Evolutionary conservation across 78 protist species (phyloP).

Genomic region (Pelomyxa schiedti): DNA sequence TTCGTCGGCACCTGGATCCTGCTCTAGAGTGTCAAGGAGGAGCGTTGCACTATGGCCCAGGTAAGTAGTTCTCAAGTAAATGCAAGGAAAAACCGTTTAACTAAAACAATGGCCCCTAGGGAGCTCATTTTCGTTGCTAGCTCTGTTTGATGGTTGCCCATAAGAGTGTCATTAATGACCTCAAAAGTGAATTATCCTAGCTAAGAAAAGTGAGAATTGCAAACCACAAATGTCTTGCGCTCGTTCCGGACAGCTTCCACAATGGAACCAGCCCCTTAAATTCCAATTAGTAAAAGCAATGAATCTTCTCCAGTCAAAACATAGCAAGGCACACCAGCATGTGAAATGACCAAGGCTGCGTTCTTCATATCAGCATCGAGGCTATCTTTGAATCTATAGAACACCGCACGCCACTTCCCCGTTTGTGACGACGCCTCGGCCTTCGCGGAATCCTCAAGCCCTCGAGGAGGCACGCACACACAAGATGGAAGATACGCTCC

Average conservation of each 20-base stretch:
- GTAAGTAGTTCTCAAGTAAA: too few relatives aligned
- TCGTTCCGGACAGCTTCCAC: background rate
- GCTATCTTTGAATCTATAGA: background rate
- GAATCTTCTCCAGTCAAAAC: too few relatives aligned
- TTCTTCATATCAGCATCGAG: background rate
- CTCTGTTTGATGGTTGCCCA: constrained; percentile 50
- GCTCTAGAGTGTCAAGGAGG: background rate
- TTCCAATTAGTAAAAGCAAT: too few relatives aligned
- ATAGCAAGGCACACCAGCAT: background rate
- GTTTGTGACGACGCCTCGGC: background rate
- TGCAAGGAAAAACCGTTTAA: too few relatives aligned
- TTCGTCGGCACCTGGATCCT: background rate
- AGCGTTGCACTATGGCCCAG: background rate
- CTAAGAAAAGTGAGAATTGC: constrained; percentile 14
- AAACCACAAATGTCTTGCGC: background rate
- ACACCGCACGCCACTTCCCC: background rate
- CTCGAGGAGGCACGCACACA: too few relatives aligned
- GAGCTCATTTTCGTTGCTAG: constrained; percentile 19
- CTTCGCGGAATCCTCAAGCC: too few relatives aligned
- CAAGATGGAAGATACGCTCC: background rate
- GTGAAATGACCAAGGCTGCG: background rate
- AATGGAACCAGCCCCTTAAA: too few relatives aligned
- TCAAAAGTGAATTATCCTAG: constrained; percentile 4
- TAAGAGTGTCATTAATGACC: constrained; percentile 23
- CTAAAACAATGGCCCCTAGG: too few relatives aligned